Base-by-base conservation (phyloP, 495 filamentous ascomycete genomes). In the Aspergillus conjunctus region DNA sequence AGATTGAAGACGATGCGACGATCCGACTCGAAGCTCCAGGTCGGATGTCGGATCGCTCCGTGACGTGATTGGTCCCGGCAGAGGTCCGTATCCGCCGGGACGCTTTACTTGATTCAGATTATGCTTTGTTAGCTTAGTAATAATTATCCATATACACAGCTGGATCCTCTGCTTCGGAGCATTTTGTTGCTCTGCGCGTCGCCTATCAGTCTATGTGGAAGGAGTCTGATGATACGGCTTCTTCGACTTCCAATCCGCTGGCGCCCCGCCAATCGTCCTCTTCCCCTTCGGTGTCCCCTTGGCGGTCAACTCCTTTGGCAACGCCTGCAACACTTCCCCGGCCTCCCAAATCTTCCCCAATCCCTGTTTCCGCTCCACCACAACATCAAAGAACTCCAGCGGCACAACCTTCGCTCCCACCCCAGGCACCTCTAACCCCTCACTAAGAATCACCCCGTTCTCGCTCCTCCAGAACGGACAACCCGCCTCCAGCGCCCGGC, bases 391-490 rank as follows among this genome's bases (percentile, higher is more conserved):
- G 31, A 74, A 79, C 21, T 79, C 76, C n/a, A 77, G 44, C 8
- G 78, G 69, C 0, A 81, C 73, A 9, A 78, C 51, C 61, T 72
- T 74, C 30, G 60, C 48, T 18, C 50, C 44, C 26, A 68, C 61
- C 22, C 56, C 67, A 34, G 62, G 50, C 4, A 45, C 48, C 45
- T 63, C 54, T n/a, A 79, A 54, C 3, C 78, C 81, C 60, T 82
- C 81, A 37, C 77, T 82, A 7, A 84, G 69, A 51, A 84, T 75
- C 2, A 93, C 94, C 2, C 86, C 91, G 72, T 98, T 98, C 55
- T 90, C 90, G 72, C 89, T 92, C 58, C 84, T 71, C 88, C 90
- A 97, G 82, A 94, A 97, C 68, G 94, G 77, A 58, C 85, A 88
- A 0, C 81, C 84, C 15, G 84, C 84, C 17, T 76, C 75, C 44